Conservation (phyloP, 371 early-diverging fungal species). For the Mortierella sp. region DNA sequence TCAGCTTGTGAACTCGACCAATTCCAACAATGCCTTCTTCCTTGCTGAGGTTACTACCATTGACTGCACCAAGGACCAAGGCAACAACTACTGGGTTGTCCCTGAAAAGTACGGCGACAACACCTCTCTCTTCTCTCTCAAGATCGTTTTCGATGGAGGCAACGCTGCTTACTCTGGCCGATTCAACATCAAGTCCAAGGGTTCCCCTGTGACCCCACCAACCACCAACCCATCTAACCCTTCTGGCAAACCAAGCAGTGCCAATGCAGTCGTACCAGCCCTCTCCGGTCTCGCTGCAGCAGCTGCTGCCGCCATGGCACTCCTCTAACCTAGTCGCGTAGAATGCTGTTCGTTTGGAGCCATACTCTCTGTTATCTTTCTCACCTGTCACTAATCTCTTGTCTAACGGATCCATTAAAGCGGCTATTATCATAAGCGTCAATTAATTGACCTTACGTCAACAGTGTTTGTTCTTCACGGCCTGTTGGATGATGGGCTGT, state of each 20-base stretch:
- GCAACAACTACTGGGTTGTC: conserved; percentile 26
- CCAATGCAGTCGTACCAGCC: conserved; percentile 9
- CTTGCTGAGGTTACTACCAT: conserved; percentile 60
- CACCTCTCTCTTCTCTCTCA: conserved; percentile 20
- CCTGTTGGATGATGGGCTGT: too few relatives aligned
- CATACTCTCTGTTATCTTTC: too few relatives aligned
- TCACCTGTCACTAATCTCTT: too few relatives aligned
- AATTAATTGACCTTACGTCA: too few relatives aligned
- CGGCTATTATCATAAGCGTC: too few relatives aligned
- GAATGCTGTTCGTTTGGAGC: too few relatives aligned
- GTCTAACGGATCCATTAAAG: too few relatives aligned
- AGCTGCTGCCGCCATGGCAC: conserved; percentile 17
- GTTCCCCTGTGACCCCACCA: neutral
- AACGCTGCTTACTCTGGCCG: conserved; percentile 16
- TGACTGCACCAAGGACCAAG: conserved; percentile 26
- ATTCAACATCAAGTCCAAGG: neutral
- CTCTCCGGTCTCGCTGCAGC: conserved; percentile 21
- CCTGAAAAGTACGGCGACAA: conserved; percentile 6
- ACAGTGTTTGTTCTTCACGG: too few relatives aligned
- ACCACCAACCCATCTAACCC: neutral
- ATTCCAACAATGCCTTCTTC: conserved; percentile 68
- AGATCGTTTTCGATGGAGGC: conserved; percentile 7
- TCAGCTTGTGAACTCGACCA: conserved; percentile 62
- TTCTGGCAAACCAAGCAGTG: neutral
- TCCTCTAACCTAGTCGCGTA: conserved; percentile 14